Percentiles rank a stretch among this genome's conserved stretches.
phyloP scores from a whole-genome alignment of 805 yeast genomes.

The Myxozyma kluyveri region DNA sequence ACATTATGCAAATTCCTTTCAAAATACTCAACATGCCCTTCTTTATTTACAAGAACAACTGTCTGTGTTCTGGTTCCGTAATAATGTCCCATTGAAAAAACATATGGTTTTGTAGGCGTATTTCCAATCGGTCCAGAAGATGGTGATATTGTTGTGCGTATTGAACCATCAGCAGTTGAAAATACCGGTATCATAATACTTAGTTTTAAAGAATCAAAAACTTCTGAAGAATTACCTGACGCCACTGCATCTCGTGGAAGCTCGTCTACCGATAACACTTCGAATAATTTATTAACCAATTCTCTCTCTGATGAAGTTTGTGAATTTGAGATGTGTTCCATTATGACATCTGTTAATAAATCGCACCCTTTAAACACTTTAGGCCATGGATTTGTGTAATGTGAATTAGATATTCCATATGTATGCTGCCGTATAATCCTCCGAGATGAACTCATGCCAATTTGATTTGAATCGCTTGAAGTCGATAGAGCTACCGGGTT shows the following conservation, averaged over 20 bases:
- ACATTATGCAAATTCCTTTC: conserved; percentile 47
- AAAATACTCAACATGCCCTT: conserved; percentile 53
- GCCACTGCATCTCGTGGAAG: conserved; percentile 37
- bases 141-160: neutral
- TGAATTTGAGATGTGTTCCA: conserved; percentile 26
- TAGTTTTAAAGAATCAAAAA: conserved; percentile 48
- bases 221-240: conserved; percentile 32
- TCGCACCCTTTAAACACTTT: conserved; percentile 60
- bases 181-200: conserved; percentile 76
- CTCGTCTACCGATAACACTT: conserved; percentile 51
- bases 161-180: conserved; percentile 32
- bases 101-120: conserved; percentile 3
- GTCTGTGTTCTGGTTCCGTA: conserved; percentile 92
- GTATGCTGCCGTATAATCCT: conserved; percentile 36
- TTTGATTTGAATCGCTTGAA: conserved; percentile 1
- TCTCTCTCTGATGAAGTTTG: conserved; percentile 17
- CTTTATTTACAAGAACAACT: conserved; percentile 56
- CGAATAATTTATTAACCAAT: conserved; percentile 53
- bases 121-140: neutral
- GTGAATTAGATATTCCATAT: conserved; percentile 67
- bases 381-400: conserved; percentile 69
- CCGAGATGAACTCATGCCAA: conserved; percentile 3
- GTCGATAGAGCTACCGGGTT: conserved; percentile 14
- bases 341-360: conserved; percentile 37
- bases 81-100: conserved; percentile 48